Evolutionary conservation across 1,284 basidiomycete species (phyloP).

Genomic region (Retiboletus flavoniger): DNA sequence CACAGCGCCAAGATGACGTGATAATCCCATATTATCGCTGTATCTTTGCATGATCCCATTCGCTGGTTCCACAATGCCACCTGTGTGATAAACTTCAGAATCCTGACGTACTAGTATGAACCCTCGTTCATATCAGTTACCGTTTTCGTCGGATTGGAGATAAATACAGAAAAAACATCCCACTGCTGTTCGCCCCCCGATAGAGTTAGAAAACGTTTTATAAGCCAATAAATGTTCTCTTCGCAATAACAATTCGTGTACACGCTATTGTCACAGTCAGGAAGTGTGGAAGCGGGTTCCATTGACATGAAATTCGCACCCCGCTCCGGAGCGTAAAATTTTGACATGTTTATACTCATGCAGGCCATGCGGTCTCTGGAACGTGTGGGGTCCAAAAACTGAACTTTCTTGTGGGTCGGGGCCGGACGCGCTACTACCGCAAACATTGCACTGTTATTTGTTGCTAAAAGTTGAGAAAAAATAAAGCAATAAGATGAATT

Average conservation of each 20-base stretch:
- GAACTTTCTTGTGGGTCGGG: constrained; percentile 12
- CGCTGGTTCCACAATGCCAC: constrained; percentile 67
- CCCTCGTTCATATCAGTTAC: constrained; percentile 36
- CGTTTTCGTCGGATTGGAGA: constrained; percentile 60
- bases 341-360: not conserved
- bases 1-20: constrained; percentile 64
- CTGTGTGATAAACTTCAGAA: constrained; percentile 36
- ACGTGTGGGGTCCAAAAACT: constrained; percentile 5
- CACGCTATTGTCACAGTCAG: constrained; percentile 17
- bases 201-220: constrained; percentile 41
- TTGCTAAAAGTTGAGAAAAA: no score
- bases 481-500: no score
- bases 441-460: no score
- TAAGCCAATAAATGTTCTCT: constrained; percentile 69
- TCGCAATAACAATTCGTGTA: constrained; percentile 53
- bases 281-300: constrained; percentile 16
- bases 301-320: constrained; percentile 22
- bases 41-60: constrained; percentile 35
- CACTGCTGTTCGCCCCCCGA: constrained; percentile 37
- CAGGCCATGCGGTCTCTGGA: not conserved
- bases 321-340: constrained; percentile 3
- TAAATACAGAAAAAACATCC: constrained; percentile 59
- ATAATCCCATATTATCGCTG: constrained; percentile 70
- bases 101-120: not conserved
- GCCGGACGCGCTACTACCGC: not conserved